Conservation (phyloP, 371 early-diverging fungal species). For the Chytridium lagenaria region DNA sequence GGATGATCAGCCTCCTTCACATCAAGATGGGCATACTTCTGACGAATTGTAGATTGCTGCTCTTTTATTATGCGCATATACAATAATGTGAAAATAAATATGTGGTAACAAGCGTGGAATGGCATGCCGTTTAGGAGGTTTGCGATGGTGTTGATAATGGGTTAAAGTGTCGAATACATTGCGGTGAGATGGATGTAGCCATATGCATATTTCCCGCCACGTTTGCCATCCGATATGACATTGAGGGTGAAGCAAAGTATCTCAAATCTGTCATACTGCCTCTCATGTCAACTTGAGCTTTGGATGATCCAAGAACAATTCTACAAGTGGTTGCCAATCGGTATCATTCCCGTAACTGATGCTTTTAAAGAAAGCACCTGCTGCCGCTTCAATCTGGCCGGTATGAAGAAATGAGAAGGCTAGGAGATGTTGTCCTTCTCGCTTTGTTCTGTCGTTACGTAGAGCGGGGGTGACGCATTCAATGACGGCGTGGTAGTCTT, state of each 20-base stretch:
- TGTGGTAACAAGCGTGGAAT: no score
- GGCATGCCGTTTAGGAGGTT: no score
- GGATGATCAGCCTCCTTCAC: neutral
- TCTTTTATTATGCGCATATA: no score
- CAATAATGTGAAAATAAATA: no score
- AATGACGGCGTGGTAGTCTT: constrained; percentile 62
- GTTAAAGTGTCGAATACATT: no score
- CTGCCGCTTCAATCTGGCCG: constrained; percentile 60
- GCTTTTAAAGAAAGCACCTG: constrained; percentile 62
- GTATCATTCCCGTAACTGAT: constrained; percentile 64
- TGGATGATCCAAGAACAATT: constrained; percentile 58
- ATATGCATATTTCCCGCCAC: constrained; percentile 12
- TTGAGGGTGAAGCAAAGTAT: no score
- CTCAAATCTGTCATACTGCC: no score
- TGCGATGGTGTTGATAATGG: no score
- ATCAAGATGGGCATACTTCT: no score
- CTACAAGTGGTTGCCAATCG: constrained; percentile 65
- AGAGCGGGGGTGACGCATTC: constrained; percentile 63
- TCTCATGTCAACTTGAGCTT: constrained; percentile 56
- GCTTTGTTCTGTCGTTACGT: constrained; percentile 61
- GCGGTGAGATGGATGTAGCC: no score
- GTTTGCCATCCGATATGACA: no score
- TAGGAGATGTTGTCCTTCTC: constrained; percentile 63
- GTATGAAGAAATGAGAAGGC: constrained; percentile 62
- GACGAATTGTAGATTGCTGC: no score